These are phyloP conservation scores for Emiliania huxleyi DNA, from an alignment of 78 protist species.

Conservation along the genomic window DNA sequence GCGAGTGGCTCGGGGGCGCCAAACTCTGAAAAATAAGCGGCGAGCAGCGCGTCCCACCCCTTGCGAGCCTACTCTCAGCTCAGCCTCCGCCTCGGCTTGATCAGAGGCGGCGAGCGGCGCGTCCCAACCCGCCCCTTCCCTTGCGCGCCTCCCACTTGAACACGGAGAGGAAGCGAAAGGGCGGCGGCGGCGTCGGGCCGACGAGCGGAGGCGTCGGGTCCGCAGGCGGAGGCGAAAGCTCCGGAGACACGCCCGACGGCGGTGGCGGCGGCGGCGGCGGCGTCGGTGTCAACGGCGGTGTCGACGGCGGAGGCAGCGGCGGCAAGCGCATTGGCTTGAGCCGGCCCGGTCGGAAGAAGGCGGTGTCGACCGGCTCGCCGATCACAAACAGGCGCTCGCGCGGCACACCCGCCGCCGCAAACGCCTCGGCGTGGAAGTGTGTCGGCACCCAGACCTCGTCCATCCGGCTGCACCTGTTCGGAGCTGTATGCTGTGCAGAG, in stretches of 20 bases:
- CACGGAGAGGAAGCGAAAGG: constrained; percentile 30
- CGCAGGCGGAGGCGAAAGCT: too few relatives aligned
- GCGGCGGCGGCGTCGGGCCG: too few relatives aligned
- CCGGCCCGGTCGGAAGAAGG: neutral
- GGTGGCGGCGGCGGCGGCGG: too few relatives aligned
- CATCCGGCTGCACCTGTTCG: neutral
- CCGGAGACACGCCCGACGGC: too few relatives aligned
- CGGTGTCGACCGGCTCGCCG: constrained; percentile 51
- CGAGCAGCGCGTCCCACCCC: constrained; percentile 60
- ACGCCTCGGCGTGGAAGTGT: neutral
- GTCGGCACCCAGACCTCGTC: constrained; percentile 67
- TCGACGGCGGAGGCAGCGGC: too few relatives aligned
- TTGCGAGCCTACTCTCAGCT: too few relatives aligned
- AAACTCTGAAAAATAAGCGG: constrained; percentile 42
- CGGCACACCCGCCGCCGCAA: constrained; percentile 49
- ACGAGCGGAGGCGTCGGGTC: too few relatives aligned
- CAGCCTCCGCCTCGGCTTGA: neutral
- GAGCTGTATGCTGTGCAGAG: too few relatives aligned
- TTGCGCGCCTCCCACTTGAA: constrained; percentile 57
- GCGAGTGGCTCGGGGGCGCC: neutral
- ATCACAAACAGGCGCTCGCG: neutral
- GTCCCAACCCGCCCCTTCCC: too few relatives aligned
- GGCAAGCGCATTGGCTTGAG: neutral
- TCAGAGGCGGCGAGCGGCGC: constrained; percentile 40
- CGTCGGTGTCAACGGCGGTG: too few relatives aligned